phyloP scores from a whole-genome alignment of 805 yeast species.

The Saturnispora saitoi region DNA sequence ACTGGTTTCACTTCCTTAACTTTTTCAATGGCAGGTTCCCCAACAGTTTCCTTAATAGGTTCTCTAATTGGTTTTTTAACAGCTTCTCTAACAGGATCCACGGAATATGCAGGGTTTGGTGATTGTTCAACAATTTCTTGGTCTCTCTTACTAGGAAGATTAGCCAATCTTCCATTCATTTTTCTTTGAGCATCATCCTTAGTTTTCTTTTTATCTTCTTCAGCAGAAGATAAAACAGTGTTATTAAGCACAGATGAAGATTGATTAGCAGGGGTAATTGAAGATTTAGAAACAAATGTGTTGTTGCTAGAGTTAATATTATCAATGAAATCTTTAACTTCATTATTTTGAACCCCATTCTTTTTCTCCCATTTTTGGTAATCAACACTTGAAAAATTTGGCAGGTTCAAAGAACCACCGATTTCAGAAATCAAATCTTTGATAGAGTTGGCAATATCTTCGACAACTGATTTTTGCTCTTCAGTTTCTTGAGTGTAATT shows the following conservation, averaged over 20 bases:
- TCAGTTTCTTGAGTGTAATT: slow-evolving; percentile 45
- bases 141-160: slow-evolving; percentile 47
- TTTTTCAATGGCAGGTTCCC: neutral
- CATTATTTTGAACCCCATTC: slow-evolving; percentile 56
- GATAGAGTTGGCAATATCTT: slow-evolving; percentile 67
- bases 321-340: slow-evolving; percentile 54
- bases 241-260: neutral
- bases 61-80: neutral
- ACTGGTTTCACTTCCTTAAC: neutral
- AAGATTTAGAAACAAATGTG: neutral
- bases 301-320: slow-evolving; percentile 37
- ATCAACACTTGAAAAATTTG: slow-evolving; percentile 35
- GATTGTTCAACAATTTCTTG: slow-evolving; percentile 6
- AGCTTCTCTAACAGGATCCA: slow-evolving; percentile 1
- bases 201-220: slow-evolving; percentile 68
- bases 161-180: slow-evolving; percentile 81
- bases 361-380: slow-evolving; percentile 76
- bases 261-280: too few relatives aligned
- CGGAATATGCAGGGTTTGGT: slow-evolving; percentile 7
- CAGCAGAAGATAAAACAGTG: slow-evolving; percentile 32
- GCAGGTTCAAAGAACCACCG: slow-evolving; percentile 23
- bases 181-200: slow-evolving; percentile 75
- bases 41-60: neutral
- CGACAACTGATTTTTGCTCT: slow-evolving; percentile 49
- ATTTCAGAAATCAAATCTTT: slow-evolving; percentile 44